Evolutionary conservation across 495 filamentous ascomycete species (phyloP), one percentile per base, ranked within the genome.

Genomic region (Aspergillus steynii): DNA sequence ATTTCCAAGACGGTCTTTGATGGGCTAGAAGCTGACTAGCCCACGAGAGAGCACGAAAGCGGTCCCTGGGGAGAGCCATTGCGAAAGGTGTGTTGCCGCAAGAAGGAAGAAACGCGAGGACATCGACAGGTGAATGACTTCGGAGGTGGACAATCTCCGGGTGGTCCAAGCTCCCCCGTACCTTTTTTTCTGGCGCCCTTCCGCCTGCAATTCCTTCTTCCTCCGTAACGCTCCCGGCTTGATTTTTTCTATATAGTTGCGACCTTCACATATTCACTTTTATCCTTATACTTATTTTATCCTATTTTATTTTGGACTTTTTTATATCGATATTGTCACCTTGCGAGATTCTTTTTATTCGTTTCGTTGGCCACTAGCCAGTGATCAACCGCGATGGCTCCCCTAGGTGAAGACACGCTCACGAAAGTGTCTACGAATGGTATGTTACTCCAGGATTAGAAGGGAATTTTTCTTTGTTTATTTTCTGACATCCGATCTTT

Each of bases 391-490:
- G 25, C 32, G 59, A 65, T 82, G 81, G 70, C 78, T 28, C 56
- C 71, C 27, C 60, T 68, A n/a, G 71, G 58, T 48, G 77, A 78
- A 10, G 81, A 83, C 65, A 55, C 60, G 29, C 65, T 78, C 53
- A 75, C 75, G 50, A 83, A 78, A 56, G 74, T 81, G 57, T 83
- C 81, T 26, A 81, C 80, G 8, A 79, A 82, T 46, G 81, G 81
- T 83, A 64, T 53, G 56, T 29, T 7, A 7, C 5, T 37, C n/a
- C 12, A 6, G n/a, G 29, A 15, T 60, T 55, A 34, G 27, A 52
- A 14, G 14, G 29, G 27, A 53, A 45, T 56, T 14, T 56, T 29
- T 12, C 28, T 61, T 29, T 31, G 29, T 14, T 5, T 10, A 56
- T 28, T 27, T 7, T 55, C 62, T 70, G 56, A 68, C 12, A 50